Percentiles rank a stretch among this genome's conserved stretches.
phyloP scores from a whole-genome alignment of 768 basidiomycete genomes.

The Tephrocybe sp. region DNA sequence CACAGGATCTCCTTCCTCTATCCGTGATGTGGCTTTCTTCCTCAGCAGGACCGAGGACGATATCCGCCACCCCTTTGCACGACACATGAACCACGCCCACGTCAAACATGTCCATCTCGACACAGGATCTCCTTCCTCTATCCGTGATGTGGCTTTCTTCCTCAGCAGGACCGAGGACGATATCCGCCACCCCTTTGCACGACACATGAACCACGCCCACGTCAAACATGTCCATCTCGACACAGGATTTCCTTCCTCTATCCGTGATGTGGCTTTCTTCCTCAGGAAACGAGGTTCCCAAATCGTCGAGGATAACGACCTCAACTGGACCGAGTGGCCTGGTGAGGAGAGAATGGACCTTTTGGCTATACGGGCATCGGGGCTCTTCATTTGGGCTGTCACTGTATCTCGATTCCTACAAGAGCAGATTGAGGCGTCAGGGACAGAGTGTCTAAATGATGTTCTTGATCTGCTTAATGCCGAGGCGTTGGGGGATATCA shows the following conservation, averaged over 20 bases:
- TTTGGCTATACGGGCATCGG: constrained; percentile 10
- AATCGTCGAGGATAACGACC: background rate
- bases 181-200: constrained; percentile 15
- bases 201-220: background rate
- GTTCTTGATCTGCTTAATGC: constrained; percentile 5
- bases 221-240: constrained; percentile 20
- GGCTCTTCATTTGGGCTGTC: constrained; percentile 18
- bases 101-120: no score
- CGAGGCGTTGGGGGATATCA: constrained; percentile 9
- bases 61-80: no score
- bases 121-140: no score
- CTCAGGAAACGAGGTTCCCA: constrained; percentile 5
- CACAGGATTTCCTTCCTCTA: constrained; percentile 12
- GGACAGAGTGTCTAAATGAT: constrained; percentile 9
- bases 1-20: no score
- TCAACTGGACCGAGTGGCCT: constrained; percentile 10
- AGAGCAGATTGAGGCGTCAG: constrained; percentile 5
- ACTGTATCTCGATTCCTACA: constrained; percentile 13
- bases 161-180: no score
- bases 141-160: no score
- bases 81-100: no score
- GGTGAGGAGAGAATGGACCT: constrained; percentile 6
- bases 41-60: no score
- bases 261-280: constrained; percentile 15
- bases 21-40: no score